Percentiles rank a stretch among this genome's conserved stretches.
Conservation (phyloP, 169 alveolate species). For the Perkinsus olseni region DNA sequence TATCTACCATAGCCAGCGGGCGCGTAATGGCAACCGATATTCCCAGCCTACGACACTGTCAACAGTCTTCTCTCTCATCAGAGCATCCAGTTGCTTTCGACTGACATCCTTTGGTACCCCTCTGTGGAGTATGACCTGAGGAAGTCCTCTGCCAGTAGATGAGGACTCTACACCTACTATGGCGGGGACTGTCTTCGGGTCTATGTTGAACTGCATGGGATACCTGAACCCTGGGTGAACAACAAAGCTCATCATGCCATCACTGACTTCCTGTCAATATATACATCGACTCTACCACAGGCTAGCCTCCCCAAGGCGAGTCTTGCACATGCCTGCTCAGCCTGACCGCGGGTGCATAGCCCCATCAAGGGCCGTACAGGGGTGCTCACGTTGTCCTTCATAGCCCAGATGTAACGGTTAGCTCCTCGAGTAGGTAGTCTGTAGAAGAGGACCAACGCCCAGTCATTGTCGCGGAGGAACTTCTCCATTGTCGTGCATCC, state of each 20-base stretch:
- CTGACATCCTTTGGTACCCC: background rate
- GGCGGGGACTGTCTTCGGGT: background rate
- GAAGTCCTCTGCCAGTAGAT: background rate
- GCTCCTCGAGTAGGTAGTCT: background rate
- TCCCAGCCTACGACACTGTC: background rate
- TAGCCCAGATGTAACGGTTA: background rate
- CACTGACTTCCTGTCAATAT: background rate
- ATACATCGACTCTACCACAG: background rate
- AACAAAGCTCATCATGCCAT: background rate
- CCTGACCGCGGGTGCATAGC: background rate
- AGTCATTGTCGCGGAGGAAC: background rate
- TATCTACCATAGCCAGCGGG: background rate
- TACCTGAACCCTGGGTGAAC: background rate
- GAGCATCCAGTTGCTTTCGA: background rate
- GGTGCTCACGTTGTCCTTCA: background rate
- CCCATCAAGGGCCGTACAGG: too few species aligned
- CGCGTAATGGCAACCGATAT: too few species aligned
- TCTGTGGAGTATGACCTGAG: background rate
- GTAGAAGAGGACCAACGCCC: background rate
- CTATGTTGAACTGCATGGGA: background rate
- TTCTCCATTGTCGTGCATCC: background rate
- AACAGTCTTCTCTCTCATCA: background rate
- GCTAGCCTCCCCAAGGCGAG: background rate
- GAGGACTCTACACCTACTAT: too few species aligned
- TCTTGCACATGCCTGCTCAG: background rate